These are phyloP conservation scores for Hypomyces rosellus DNA, from an alignment of 2,329 filamentous ascomycete genomes.

Conservation along the genomic window DNA sequence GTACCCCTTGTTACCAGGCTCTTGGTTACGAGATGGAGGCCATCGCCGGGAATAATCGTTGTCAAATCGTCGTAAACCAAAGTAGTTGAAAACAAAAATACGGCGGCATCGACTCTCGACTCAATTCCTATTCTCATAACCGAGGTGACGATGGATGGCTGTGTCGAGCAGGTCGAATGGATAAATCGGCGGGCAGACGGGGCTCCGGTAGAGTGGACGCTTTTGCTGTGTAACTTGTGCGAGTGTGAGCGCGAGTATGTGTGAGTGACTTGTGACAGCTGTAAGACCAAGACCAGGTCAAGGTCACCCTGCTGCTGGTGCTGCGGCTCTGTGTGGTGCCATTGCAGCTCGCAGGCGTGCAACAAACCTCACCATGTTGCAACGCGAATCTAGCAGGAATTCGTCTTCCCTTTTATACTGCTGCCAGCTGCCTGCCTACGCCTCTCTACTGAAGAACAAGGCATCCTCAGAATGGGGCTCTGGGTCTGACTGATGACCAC, in stretches of 20 bases:
- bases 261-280: background rate
- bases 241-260: too few species aligned
- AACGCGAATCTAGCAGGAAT: conserved; percentile 3
- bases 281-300: conserved; percentile 1
- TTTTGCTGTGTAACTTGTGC: too few species aligned
- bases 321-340: background rate
- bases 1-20: background rate
- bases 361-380: background rate
- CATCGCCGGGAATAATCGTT: background rate
- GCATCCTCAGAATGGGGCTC: conserved; percentile 9
- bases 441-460: conserved; percentile 6
- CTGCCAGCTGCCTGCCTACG: conserved; percentile 5
- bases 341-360: background rate
- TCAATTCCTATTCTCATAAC: too few species aligned
- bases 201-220: too few species aligned
- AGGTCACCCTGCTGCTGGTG: conserved; percentile 8
- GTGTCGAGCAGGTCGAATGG: too few species aligned
- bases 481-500: conserved; percentile 5
- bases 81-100: too few species aligned
- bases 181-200: too few species aligned
- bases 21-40: too few species aligned
- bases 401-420: conserved; percentile 12
- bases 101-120: too few species aligned
- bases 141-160: too few species aligned
- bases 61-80: background rate